Evolutionary conservation across 352 stramenopile species (phyloP).

Genomic region (Phytopythium sindhum): DNA sequence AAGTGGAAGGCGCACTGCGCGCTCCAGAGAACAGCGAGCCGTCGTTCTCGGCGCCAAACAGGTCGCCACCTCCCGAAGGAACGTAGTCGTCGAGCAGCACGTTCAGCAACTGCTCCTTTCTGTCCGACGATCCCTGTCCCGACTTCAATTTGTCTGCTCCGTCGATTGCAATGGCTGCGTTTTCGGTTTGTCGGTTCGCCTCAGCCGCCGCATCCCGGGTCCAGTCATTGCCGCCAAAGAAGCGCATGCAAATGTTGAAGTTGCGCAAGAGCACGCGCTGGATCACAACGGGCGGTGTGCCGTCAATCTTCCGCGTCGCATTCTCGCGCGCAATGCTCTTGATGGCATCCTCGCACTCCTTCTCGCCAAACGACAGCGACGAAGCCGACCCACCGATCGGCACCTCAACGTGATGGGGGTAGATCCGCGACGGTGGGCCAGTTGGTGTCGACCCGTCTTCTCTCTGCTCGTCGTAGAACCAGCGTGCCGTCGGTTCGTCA

Average conservation of each 20-base stretch:
- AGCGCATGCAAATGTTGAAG: conserved; percentile 86
- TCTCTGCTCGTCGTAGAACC: conserved; percentile 70
- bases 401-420: conserved; percentile 85
- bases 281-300: conserved; percentile 57
- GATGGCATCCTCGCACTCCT: conserved; percentile 73
- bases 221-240: conserved; percentile 87
- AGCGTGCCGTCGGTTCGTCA: conserved; percentile 71
- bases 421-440: conserved; percentile 71
- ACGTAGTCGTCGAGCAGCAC: conserved; percentile 84
- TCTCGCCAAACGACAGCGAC: conserved; percentile 84
- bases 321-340: conserved; percentile 69
- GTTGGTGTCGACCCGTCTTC: conserved; percentile 28
- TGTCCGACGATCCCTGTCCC: conserved; percentile 4
- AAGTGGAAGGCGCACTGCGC: conserved; percentile 31
- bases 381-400: conserved; percentile 77
- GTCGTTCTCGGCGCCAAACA: conserved; percentile 43
- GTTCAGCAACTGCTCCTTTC: conserved; percentile 76
- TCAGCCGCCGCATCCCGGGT: conserved; percentile 31
- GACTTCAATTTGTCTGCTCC: conserved; percentile 3
- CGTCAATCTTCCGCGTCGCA: conserved; percentile 35
- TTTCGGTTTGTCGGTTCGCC: neutral
- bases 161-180: neutral
- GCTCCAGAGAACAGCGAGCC: conserved; percentile 37
- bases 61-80: conserved; percentile 42
- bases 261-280: conserved; percentile 82